These are phyloP conservation scores for Apophysomyces sp. DNA, from an alignment of 371 early-diverging fungal genomes.

Conservation along the genomic window DNA sequence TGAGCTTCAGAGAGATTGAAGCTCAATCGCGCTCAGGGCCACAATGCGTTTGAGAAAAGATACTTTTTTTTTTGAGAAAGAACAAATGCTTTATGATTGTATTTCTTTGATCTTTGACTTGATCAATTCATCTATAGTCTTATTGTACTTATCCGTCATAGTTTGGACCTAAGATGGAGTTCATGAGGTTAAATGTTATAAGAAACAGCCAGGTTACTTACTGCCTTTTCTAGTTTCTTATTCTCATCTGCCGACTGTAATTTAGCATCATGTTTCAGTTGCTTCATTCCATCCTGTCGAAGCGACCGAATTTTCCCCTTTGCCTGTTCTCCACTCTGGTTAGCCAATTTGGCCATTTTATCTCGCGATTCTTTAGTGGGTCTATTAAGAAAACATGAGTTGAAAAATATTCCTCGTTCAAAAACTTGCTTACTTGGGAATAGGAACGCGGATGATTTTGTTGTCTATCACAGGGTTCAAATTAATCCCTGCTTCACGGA, in stretches of 20 bases:
- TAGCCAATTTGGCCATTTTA: constrained; percentile 69
- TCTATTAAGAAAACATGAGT: constrained; percentile 27
- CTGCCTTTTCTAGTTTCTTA: constrained; percentile 62
- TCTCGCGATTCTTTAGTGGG: constrained; percentile 81
- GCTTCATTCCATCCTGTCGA: constrained; percentile 76
- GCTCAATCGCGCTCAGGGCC: too few species aligned
- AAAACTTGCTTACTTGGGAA: constrained; percentile 71
- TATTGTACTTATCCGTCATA: constrained; percentile 69
- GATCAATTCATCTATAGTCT: constrained; percentile 66
- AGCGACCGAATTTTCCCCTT: constrained; percentile 65
- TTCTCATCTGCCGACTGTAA: constrained; percentile 59
- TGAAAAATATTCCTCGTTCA: background rate
- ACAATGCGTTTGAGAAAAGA: too few species aligned
- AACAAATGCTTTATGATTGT: constrained; percentile 27
- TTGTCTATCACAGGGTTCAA: constrained; percentile 79
- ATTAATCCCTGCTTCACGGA: constrained; percentile 79
- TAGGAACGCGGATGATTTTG: constrained; percentile 75
- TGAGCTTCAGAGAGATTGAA: background rate
- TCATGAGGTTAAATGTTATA: background rate
- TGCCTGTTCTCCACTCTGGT: constrained; percentile 67
- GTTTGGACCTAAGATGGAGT: constrained; percentile 60
- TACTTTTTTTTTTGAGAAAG: too few species aligned
- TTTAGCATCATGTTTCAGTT: constrained; percentile 70
- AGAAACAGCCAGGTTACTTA: constrained; percentile 13
- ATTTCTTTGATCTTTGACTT: constrained; percentile 78